phyloP scores from a whole-genome alignment of 768 basidiomycete genomes.

The Pleurotus eryngii region DNA sequence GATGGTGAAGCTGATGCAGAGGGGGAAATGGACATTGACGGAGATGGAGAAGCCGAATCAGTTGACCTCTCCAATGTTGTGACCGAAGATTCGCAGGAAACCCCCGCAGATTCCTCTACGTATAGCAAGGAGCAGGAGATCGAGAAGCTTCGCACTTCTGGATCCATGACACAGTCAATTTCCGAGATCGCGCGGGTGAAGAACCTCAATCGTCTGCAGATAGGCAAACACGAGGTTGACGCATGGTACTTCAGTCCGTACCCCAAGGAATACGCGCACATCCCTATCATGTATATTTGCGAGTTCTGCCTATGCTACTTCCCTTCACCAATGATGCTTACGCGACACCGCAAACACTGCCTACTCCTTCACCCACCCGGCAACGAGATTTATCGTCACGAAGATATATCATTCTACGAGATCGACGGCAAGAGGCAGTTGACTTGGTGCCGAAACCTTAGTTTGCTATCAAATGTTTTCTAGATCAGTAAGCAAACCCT shows the following conservation, averaged over 20 bases:
- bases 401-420: slow-evolving; percentile 97
- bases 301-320: slow-evolving; percentile 97
- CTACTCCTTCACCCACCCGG: slow-evolving; percentile 92
- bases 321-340: slow-evolving; percentile 86
- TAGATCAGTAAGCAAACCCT: slow-evolving; percentile 78
- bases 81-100: slow-evolving; percentile 32
- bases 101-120: slow-evolving; percentile 47
- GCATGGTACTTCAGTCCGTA: slow-evolving; percentile 99
- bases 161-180: slow-evolving; percentile 98
- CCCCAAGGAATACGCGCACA: slow-evolving; percentile 96
- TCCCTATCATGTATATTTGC: slow-evolving; percentile 94
- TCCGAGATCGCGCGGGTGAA: slow-evolving; percentile 98
- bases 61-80: slow-evolving; percentile 60
- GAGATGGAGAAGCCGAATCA: slow-evolving; percentile 69
- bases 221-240: slow-evolving; percentile 95
- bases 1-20: slow-evolving; percentile 56
- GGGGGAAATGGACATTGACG: slow-evolving; percentile 73
- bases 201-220: slow-evolving; percentile 95
- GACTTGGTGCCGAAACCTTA: slow-evolving; percentile 96
- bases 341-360: slow-evolving; percentile 89
- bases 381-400: slow-evolving; percentile 98
- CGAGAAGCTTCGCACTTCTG: slow-evolving; percentile 95
- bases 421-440: slow-evolving; percentile 96
- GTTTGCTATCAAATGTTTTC: slow-evolving; percentile 93
- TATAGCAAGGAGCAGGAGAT: slow-evolving; percentile 99